Conservation (phyloP, 2,329 filamentous ascomycete genomes). For the Emergomyces orientalis region DNA sequence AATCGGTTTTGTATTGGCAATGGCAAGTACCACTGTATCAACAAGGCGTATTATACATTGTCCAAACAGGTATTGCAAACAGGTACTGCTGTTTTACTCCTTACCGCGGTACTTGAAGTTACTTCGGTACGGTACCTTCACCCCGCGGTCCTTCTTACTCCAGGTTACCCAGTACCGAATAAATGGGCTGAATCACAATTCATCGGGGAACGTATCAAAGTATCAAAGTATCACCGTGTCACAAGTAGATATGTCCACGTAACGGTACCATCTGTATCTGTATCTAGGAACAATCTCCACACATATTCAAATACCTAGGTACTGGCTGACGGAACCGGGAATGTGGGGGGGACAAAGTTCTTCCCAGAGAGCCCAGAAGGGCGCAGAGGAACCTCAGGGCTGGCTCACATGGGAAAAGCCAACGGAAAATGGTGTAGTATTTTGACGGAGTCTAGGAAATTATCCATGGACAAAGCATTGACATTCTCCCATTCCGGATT, state of each 20-base stretch:
- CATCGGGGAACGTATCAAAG: too few relatives aligned
- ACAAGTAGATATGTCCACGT: background rate
- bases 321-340: too few relatives aligned
- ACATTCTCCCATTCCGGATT: background rate
- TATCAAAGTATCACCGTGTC: background rate
- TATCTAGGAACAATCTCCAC: too few relatives aligned
- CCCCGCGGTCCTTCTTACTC: background rate
- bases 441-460: too few relatives aligned
- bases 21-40: background rate
- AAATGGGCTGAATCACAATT: background rate
- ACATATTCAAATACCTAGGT: too few relatives aligned
- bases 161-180: background rate
- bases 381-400: background rate
- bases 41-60: background rate
- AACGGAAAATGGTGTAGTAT: too few relatives aligned
- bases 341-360: background rate
- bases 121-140: background rate
- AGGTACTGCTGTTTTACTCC: too few relatives aligned
- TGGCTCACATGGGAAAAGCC: background rate
- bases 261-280: too few relatives aligned
- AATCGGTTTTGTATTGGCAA: background rate
- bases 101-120: background rate
- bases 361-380: background rate
- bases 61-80: background rate
- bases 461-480: background rate